These are phyloP conservation scores for Phytophthora fragariae DNA, from an alignment of 352 stramenopile genomes.

Conservation along the genomic window DNA sequence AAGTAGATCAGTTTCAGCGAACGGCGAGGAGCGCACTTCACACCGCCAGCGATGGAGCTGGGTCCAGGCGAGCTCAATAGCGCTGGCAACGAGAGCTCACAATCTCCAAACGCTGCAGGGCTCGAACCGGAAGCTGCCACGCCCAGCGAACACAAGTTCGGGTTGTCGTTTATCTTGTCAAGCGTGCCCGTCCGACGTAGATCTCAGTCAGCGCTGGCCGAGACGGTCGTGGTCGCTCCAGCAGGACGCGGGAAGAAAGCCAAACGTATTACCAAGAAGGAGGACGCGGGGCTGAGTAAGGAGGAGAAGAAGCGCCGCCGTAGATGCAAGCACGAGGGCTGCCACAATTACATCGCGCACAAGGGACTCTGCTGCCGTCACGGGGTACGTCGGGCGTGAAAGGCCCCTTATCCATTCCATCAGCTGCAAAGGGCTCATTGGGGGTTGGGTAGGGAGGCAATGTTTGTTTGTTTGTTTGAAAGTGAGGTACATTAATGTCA, in stretches of 20 bases:
- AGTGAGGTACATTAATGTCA: no score
- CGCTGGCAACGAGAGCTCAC: neutral
- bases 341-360: slow-evolving; percentile 59
- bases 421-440: no score
- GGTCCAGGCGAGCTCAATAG: neutral
- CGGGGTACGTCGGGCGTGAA: slow-evolving; percentile 23
- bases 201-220: slow-evolving; percentile 1
- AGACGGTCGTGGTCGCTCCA: slow-evolving; percentile 1
- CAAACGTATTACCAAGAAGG: neutral
- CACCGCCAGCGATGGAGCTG: neutral
- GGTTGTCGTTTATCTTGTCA: slow-evolving; percentile 33
- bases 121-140: neutral
- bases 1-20: neutral
- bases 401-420: no score
- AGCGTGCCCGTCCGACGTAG: slow-evolving; percentile 18
- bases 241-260: neutral
- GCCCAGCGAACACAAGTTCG: slow-evolving; percentile 28
- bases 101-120: neutral
- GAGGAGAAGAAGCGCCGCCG: slow-evolving; percentile 52
- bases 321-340: slow-evolving; percentile 48
- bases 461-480: no score
- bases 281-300: slow-evolving; percentile 18
- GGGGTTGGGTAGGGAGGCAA: slow-evolving; percentile 48
- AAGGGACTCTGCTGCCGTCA: slow-evolving; percentile 57
- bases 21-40: neutral